A percentile compares a stretch with the other conserved stretches of the same genome.
phyloP scores from a whole-genome alignment of 768 basidiomycete genomes.

The Kwoniella shandongensis region DNA sequence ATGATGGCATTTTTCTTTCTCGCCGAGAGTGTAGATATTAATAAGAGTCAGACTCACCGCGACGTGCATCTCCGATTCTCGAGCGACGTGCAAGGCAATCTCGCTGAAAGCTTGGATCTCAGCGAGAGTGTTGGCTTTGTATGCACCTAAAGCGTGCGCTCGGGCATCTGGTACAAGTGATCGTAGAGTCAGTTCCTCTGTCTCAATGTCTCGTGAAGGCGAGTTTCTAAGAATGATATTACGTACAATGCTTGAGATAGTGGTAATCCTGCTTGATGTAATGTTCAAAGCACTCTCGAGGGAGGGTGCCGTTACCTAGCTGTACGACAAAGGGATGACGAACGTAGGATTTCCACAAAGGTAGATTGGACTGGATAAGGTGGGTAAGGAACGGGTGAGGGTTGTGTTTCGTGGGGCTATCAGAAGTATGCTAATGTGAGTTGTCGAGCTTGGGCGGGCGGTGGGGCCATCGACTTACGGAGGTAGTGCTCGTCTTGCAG shows the following conservation, averaged over 20 bases:
- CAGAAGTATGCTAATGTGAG: too few relatives aligned
- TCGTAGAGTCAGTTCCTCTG: background rate
- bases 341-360: constrained; percentile 55
- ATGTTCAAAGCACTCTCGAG: constrained; percentile 68
- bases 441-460: too few relatives aligned
- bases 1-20: background rate
- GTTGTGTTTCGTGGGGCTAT: constrained; percentile 62
- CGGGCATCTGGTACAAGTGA: constrained; percentile 38
- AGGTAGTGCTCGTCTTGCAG: constrained; percentile 59
- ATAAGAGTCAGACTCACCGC: constrained; percentile 37
- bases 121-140: constrained; percentile 68
- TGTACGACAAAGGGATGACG: constrained; percentile 79
- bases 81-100: constrained; percentile 65
- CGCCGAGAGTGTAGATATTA: background rate
- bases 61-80: constrained; percentile 72
- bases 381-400: constrained; percentile 69
- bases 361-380: constrained; percentile 60
- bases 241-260: constrained; percentile 56
- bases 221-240: background rate
- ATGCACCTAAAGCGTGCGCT: constrained; percentile 66
- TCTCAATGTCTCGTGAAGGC: background rate
- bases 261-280: constrained; percentile 66
- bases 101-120: constrained; percentile 65
- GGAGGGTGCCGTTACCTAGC: constrained; percentile 71
- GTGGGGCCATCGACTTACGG: too few relatives aligned